A percentile compares a stretch with the other conserved stretches of the same genome.
These are phyloP conservation scores for Pythium biforme DNA, from an alignment of 352 stramenopile species.

Conservation along the genomic window DNA sequence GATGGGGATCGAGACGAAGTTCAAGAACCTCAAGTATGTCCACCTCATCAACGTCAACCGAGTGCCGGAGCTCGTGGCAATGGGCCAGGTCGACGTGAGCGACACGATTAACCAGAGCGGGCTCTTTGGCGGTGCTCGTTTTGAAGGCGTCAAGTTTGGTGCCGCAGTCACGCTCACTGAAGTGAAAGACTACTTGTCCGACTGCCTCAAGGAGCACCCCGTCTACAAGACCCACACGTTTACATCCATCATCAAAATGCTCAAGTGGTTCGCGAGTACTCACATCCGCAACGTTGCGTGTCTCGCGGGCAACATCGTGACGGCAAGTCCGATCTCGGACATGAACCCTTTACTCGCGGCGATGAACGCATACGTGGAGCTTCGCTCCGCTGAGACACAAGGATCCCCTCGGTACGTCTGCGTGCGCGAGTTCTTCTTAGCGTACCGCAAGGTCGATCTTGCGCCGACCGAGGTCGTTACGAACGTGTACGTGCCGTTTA, in stretches of 20 bases:
- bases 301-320: conserved; percentile 96
- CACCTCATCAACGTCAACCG: conserved; percentile 72
- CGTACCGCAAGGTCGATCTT: conserved; percentile 93
- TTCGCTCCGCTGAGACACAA: conserved; percentile 34
- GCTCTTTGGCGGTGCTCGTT: conserved; percentile 32
- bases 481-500: conserved; percentile 88
- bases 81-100: conserved; percentile 30
- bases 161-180: conserved; percentile 73
- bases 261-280: conserved; percentile 97
- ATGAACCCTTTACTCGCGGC: conserved; percentile 96
- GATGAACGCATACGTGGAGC: conserved; percentile 76
- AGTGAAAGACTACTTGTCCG: conserved; percentile 61
- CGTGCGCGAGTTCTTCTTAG: conserved; percentile 94
- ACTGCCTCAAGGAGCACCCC: conserved; percentile 34
- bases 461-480: conserved; percentile 90
- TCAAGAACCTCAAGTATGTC: conserved; percentile 86
- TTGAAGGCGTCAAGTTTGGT: conserved; percentile 77
- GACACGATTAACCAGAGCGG: conserved; percentile 59
- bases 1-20: conserved; percentile 96
- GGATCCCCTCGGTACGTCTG: conserved; percentile 36
- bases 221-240: conserved; percentile 51
- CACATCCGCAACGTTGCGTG: conserved; percentile 97
- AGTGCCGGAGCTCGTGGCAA: conserved; percentile 59
- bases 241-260: conserved; percentile 80
- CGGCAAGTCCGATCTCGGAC: conserved; percentile 95